Evolutionary conservation across 1,284 basidiomycete species (phyloP).

Genomic region (Cutaneotrichosporon sp.): DNA sequence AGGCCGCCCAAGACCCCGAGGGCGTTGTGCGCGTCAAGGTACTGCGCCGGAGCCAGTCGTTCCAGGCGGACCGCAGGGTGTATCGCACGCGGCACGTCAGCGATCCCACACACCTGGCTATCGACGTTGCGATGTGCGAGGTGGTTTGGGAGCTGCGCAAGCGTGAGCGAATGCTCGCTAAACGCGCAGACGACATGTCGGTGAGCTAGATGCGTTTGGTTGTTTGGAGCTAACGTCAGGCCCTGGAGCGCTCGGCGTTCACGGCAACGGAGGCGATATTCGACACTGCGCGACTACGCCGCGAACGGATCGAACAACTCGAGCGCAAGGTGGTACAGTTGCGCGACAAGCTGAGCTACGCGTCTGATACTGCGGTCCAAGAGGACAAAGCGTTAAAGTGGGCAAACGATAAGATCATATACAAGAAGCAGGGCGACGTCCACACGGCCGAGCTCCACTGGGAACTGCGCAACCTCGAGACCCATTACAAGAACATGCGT

Average conservation of each 20-base stretch:
- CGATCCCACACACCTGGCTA: conserved; percentile 30
- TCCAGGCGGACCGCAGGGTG: conserved; percentile 26
- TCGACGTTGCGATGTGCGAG: conserved; percentile 45
- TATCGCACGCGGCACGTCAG: conserved; percentile 17
- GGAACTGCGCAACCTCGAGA: conserved; percentile 36
- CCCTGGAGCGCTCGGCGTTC: conserved; percentile 28
- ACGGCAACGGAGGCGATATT: conserved; percentile 33
- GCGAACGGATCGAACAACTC: conserved; percentile 27
- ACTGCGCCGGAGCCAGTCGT: conserved; percentile 19
- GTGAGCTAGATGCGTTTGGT: conserved; percentile 19
- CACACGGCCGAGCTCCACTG: conserved; percentile 39
- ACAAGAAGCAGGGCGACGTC: conserved; percentile 42
- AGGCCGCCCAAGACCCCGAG: neutral
- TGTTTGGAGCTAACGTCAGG: conserved; percentile 2
- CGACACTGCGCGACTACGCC: conserved; percentile 26
- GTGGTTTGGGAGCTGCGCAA: conserved; percentile 38
- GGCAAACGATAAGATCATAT: conserved; percentile 37
- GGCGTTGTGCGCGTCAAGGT: neutral
- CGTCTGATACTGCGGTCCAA: conserved; percentile 28
- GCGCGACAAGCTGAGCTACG: conserved; percentile 22
- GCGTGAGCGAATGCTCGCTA: conserved; percentile 32
- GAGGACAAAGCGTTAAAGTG: conserved; percentile 33
- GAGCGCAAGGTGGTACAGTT: conserved; percentile 24
- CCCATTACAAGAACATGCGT: conserved; percentile 38
- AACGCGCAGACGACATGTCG: conserved; percentile 39